Base-by-base conservation (phyloP, 148 eudicot species). In the Agrostemma githago region DNA sequence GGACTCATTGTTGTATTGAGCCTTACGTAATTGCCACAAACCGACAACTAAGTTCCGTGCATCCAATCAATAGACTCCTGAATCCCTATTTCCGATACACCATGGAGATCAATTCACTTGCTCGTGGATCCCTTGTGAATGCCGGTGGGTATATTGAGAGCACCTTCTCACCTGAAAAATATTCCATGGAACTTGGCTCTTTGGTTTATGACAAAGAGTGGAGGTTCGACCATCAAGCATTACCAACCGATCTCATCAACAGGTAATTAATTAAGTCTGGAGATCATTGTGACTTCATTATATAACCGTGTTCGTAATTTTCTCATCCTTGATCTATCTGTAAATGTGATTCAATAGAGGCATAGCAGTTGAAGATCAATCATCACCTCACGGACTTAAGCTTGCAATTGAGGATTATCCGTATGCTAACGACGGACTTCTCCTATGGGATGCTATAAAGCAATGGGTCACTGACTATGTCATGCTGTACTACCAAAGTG, bases 71-170 rank as follows among this genome's bases (percentile, higher is more conserved):
- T 62, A 86, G 87, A 66, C 85, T 92, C 20, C 6, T 92, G 78
- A 82, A 83, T 42, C 98, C 96, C 80, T 88, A 92, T 79, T 82
- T 89, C 3, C 89, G 98, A 3, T 92, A 87, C 88, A 92, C 98
- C 6, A 88, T 92, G 96, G 93, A 90, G 87, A 92, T 92, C 65
- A 92, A 92, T 79, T 89, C 96, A 68, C 82, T 90, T 53, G 98
- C 93, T 64, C 85, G 97, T 42, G 72, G 83, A 76, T 83, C 91
- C 44, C 87, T 92, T 21, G 84, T 92, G 15, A 90, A 87, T 42
- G 91, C 83, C 2, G 69, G 41, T 11, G 96, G 98, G 7, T 83
- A 82, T 12, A 92, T 92, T 39, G 98, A 92, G 79, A 42, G 75
- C 3, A 12, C 87, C 0, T 92, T 92, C 75, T 75, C 90, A 2